Evolutionary conservation across 257 asterid genomes (phyloP), one percentile per base, ranked within the genome.

Genomic region (Hygrophila difformis): DNA sequence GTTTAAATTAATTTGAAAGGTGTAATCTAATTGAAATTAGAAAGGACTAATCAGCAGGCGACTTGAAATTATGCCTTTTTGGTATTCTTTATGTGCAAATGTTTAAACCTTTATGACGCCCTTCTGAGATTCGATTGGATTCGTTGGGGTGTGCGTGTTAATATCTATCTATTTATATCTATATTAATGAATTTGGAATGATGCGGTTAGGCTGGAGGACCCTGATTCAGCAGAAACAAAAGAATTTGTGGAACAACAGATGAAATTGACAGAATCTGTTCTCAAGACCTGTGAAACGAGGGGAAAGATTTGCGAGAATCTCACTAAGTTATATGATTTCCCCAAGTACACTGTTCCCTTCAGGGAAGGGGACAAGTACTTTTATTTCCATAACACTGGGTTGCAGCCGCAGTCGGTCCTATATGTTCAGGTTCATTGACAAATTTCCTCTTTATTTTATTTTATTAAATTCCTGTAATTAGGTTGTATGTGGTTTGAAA

Each of bases 361-460:
- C 51, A 72, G 93, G 64, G 84, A 65, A 1, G 99, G 89, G 31
- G 82, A 85, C 18, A 82, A 86, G 78, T 82, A 67, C 63, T 89
- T 89, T 47, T 82, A 82, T 79, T 82, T 78, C 47, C 96, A 82
- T 33, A 82, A 91, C 51, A 68, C 89, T 0, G 99, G 99, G 35
- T 75, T 91, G 50, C 99, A 91, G 59, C 99, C 99, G 8, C 96
- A 91, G 53, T 66, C 62, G 23, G 95, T 86, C 56, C 85, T 86
- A 36, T 82, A 80, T 37, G 69, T 86, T 55, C 96, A 86, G 96
- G 99, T 85, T 39, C 21, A 22, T 44, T 39, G 19, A 39, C 24
- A 17, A 18, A 16, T 10, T 39, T 44, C 18, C 31, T 10, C 35
- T 18, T 39, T 62, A 23, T 23, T 12, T 4, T 5, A 18, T 47